phyloP scores from a whole-genome alignment of 352 stramenopile genomes.

The Thalassiosira mediterranea region DNA sequence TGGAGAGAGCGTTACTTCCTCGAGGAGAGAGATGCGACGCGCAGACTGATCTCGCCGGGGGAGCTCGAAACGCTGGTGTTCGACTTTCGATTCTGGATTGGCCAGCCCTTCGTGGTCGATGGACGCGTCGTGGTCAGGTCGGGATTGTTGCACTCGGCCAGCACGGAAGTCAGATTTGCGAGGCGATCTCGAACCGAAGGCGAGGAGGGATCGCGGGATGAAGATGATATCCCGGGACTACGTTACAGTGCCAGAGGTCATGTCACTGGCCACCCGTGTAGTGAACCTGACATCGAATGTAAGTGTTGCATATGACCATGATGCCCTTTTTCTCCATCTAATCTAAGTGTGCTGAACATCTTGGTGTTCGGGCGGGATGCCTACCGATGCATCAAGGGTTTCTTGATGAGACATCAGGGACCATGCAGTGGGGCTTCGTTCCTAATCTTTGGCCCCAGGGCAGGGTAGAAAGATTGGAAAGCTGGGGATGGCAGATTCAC shows the following conservation, averaged over 20 bases:
- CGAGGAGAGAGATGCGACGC: conserved; percentile 31
- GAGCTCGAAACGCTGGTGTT: conserved; percentile 37
- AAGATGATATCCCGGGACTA: conserved; percentile 7
- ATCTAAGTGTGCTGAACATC: background rate
- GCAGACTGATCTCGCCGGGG: conserved; percentile 9
- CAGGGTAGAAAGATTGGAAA: conserved; percentile 19
- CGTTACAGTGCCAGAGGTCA: conserved; percentile 7
- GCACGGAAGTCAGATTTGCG: conserved; percentile 28
- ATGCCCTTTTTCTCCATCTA: conserved; percentile 3
- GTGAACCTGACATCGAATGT: conserved; percentile 42
- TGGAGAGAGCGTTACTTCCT: conserved; percentile 37
- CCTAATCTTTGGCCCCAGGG: conserved; percentile 38
- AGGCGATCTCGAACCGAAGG: background rate
- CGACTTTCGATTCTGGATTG: conserved; percentile 46
- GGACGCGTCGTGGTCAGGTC: conserved; percentile 21
- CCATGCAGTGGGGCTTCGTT: conserved; percentile 38
- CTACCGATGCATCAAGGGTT: conserved; percentile 17
- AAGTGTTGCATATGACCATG: conserved; percentile 4
- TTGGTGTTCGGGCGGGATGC: too few relatives aligned
- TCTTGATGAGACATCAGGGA: conserved; percentile 12
- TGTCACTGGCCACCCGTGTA: conserved; percentile 28
- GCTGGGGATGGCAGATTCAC: conserved; percentile 46
- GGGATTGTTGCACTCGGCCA: conserved; percentile 28
- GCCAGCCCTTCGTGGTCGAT: conserved; percentile 15
- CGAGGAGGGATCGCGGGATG: background rate